phyloP scores from a whole-genome alignment of 192 early-diverging fungal species.

The Polychytrium aggregatum region DNA sequence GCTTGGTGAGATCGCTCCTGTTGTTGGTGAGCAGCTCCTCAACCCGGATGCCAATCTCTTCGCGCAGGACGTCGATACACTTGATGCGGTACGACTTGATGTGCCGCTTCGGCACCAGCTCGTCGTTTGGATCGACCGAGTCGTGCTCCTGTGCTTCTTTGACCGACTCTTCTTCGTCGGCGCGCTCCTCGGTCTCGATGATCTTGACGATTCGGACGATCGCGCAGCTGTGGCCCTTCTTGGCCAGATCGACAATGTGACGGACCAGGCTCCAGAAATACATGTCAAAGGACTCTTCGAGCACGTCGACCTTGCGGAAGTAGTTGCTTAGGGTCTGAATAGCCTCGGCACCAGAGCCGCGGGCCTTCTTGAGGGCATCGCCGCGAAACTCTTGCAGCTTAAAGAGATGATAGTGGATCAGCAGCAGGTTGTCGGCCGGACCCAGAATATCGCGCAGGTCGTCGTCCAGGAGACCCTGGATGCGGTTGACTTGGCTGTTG shows the following conservation, averaged over 20 bases:
- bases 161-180: constrained; percentile 61
- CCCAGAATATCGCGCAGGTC: constrained; percentile 53
- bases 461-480: constrained; percentile 57
- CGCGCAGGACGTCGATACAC: constrained; percentile 64
- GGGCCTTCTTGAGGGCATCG: constrained; percentile 67
- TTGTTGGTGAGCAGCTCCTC: constrained; percentile 42
- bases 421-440: constrained; percentile 66
- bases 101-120: constrained; percentile 2
- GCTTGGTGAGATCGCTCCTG: constrained; percentile 44
- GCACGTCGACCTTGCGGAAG: constrained; percentile 70
- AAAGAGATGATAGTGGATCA: constrained; percentile 80
- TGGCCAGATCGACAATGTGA: constrained; percentile 68
- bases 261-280: constrained; percentile 80
- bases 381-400: constrained; percentile 76
- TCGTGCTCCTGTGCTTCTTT: constrained; percentile 17
- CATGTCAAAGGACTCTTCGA: constrained; percentile 71
- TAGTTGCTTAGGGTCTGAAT: constrained; percentile 74
- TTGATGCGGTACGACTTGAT: constrained; percentile 69
- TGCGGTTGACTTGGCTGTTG: constrained; percentile 64
- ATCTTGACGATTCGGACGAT: constrained; percentile 91
- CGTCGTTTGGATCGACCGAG: constrained; percentile 1
- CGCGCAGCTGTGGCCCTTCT: constrained; percentile 47
- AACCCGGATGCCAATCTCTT: constrained; percentile 58
- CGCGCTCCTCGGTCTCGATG: constrained; percentile 84
- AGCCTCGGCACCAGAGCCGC: constrained; percentile 57